Base-by-base conservation (phyloP, 108 stramenopile genomes). In the Mediolabrus comicus region DNA sequence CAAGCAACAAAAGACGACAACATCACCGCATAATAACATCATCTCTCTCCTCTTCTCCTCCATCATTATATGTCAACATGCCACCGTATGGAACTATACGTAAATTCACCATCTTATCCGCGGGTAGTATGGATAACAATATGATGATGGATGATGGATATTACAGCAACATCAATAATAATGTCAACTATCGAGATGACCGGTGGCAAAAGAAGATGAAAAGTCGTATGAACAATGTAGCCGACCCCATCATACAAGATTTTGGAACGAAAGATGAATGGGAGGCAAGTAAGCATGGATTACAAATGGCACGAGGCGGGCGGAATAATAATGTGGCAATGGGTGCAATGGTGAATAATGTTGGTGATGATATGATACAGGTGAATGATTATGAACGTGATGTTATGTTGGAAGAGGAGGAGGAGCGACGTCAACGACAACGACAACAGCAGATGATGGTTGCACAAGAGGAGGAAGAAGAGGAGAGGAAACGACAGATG, bases 161-260 rank as follows among this genome's bases (percentile, higher is more conserved):
- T 22, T 49, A 49, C 22, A 22, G 8, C 9, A 0, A 4, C 34
- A 14, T 12, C 30, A 24, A 32, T 16, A 28, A 24, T 25, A 33
- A 59, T 25, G 16, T 35, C 39, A 34, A 59, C 28, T 27, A 58
- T 14, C 13, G 31, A 26, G 24, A 59, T 29, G 59, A 70, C 32
- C 46, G 32, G 30, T 30, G 17, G 24, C 60, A 30, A 16, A 17
- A 34, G 32, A 38, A 58, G 28, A 43, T 39, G 22, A 41, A 57
- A 27, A 43, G n/a, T 30, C 56, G 56, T 3, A 30, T n/a, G n/a
- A 22, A 27, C 5, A 8, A 26, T 3, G 56, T 58, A 0, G 34
- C 25, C 14, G 67, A 69, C 28, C 67, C 67, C 0, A 30, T 69
- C 32, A 69, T 69, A 41, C 67, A 69, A 35, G 67, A 69, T 35